Evolutionary conservation across 2,329 filamentous ascomycete genomes (phyloP).

Genomic region (Exophiala alcalophila): DNA sequence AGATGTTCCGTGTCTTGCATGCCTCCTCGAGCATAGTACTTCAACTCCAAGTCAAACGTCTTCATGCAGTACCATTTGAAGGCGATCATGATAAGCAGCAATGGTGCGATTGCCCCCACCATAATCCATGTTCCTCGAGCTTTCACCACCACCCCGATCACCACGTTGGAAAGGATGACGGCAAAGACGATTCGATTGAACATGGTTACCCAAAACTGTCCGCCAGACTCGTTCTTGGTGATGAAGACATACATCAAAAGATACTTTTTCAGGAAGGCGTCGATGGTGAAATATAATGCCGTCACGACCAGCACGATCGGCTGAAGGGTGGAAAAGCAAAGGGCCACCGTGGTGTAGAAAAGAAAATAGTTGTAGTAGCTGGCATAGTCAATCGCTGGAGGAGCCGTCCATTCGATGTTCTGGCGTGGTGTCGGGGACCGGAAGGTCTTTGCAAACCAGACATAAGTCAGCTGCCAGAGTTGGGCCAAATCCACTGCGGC

Average conservation of each 20-base stretch:
- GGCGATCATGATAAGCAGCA: constrained; percentile 71
- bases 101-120: constrained; percentile 67
- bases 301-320: constrained; percentile 82
- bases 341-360: constrained; percentile 84
- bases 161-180: constrained; percentile 70
- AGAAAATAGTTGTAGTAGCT: constrained; percentile 98
- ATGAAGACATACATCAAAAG: constrained; percentile 89
- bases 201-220: constrained; percentile 84
- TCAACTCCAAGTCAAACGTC: constrained; percentile 73
- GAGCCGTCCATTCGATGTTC: constrained; percentile 87
- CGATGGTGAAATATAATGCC: constrained; percentile 83
- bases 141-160: constrained; percentile 74
- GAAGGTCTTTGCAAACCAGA: constrained; percentile 81
- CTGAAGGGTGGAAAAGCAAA: constrained; percentile 81
- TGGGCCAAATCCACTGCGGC: constrained; percentile 93
- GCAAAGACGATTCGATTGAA: constrained; percentile 92
- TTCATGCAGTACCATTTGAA: constrained; percentile 85
- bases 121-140: constrained; percentile 64
- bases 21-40: constrained; percentile 72
- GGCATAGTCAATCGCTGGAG: constrained; percentile 89
- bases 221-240: constrained; percentile 94
- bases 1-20: constrained; percentile 44
- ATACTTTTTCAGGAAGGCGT: constrained; percentile 92
- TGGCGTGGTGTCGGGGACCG: constrained; percentile 84
- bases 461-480: constrained; percentile 76